phyloP scores from a whole-genome alignment of 2,329 filamentous ascomycete species.

The Aspergillus sp. region DNA sequence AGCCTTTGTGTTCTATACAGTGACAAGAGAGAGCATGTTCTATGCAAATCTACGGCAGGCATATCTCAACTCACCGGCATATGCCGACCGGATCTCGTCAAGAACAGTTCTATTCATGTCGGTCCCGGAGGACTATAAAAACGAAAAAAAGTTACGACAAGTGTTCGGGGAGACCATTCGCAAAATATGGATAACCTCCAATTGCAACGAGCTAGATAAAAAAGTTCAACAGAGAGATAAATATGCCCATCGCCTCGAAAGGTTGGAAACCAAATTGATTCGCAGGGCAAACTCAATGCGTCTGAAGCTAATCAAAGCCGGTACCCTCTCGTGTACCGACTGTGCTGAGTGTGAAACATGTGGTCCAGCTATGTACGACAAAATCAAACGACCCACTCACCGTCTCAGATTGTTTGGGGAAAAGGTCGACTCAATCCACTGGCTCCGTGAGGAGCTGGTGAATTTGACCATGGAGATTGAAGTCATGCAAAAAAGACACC shows the following conservation, averaged over 20 bases:
- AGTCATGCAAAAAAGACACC: constrained; percentile 64
- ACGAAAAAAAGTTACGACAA: constrained; percentile 70
- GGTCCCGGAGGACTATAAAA: constrained; percentile 74
- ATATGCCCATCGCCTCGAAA: constrained; percentile 74
- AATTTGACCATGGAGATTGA: constrained; percentile 70
- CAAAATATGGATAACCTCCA: constrained; percentile 78
- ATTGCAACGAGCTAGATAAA: constrained; percentile 73
- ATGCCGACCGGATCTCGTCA: constrained; percentile 81
- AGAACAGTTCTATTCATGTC: constrained; percentile 85
- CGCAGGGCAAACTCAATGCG: constrained; percentile 71
- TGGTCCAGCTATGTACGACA: constrained; percentile 26
- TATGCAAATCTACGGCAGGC: constrained; percentile 90
- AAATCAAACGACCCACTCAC: constrained; percentile 68
- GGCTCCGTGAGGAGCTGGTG: constrained; percentile 72
- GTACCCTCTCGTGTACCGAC: constrained; percentile 19
- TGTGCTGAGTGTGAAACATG: constrained; percentile 31
- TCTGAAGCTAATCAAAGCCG: constrained; percentile 55
- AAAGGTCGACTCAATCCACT: constrained; percentile 89
- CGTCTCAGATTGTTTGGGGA: constrained; percentile 70
- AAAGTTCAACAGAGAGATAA: constrained; percentile 78
- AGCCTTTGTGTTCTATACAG: constrained; percentile 79
- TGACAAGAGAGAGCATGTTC: constrained; percentile 84
- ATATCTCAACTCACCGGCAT: constrained; percentile 80
- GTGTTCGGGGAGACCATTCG: constrained; percentile 81
- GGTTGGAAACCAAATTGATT: constrained; percentile 82